Evolutionary conservation across 2,329 filamentous ascomycete species (phyloP), one percentile per base, ranked within the genome.

Genomic region (Drechslerella dactyloides): DNA sequence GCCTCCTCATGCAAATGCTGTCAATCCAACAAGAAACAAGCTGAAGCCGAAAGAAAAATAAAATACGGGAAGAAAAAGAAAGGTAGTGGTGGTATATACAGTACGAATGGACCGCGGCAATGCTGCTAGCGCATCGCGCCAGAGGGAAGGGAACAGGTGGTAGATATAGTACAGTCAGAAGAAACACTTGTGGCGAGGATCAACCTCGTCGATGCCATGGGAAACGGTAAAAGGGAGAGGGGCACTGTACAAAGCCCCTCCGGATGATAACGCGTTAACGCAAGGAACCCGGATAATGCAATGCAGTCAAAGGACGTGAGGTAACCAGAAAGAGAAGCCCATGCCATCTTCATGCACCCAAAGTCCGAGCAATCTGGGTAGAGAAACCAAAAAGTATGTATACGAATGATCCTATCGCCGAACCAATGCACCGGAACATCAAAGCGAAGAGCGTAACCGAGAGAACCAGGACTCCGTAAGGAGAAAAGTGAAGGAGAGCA

Each of bases 391-490:
- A 44, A 17, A 44, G 24, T 27, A 30, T n/a, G 30, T 48, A 61
- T 64, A 53, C 60, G 35, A 55, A 27, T 35, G 56, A 61, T 64
- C 68, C 68, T 72, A 61, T 72, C 68, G 68, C 68, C 68, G 60
- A 65, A 64, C 60, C 68, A 70, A 72, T 72, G 68, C 68, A 72
- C 60, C 68, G 30, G 33, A 65, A 24, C 51, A 44, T 55, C 60
- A 61, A 64, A 64, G 57, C 11, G 64, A 51, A 58, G 60, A 57
- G 23, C 33, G 59, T 44, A 63, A 64, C 60, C 66, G 64, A 59
- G 48, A 64, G 50, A 59, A 59, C 66, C 66, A 54, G 56, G 55
- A 72, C 68, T 72, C 68, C 68, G n/a, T 44, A 57, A 44, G 30
- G 60, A 64, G 60, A 65, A n/a, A n/a, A 23, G 48, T 42, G 51